Percentiles rank a stretch among this genome's conserved stretches.
phyloP scores from a whole-genome alignment of 257 asterid species.

The Ocimum tenuiflorum region DNA sequence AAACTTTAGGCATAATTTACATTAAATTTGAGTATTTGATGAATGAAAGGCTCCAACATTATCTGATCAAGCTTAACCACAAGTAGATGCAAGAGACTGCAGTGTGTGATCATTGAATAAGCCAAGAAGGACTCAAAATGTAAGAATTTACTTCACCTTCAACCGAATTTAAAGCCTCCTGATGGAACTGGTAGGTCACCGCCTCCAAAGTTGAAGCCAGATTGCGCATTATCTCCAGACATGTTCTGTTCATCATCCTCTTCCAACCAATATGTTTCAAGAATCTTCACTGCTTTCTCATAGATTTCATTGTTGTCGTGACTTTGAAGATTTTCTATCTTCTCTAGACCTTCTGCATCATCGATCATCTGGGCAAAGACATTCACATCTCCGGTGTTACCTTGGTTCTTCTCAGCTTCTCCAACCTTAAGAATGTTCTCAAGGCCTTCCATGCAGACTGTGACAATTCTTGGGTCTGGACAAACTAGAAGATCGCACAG shows the following conservation, averaged over 20 bases:
- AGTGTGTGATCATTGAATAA: background rate
- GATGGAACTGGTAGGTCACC: constrained; percentile 52
- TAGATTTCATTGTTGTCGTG: constrained; percentile 42
- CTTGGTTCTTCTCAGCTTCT: constrained; percentile 42
- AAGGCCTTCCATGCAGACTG: constrained; percentile 42
- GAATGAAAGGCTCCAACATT: background rate
- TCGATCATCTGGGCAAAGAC: constrained; percentile 43
- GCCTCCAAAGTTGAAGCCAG: constrained; percentile 59
- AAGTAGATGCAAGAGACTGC: background rate
- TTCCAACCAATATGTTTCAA: constrained; percentile 46
- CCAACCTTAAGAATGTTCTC: constrained; percentile 50
- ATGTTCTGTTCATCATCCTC: constrained; percentile 36
- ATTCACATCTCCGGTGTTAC: constrained; percentile 35
- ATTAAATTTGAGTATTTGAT: no score
- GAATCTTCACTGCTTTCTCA: constrained; percentile 44
- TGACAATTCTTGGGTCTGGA: constrained; percentile 40
- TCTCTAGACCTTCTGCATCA: constrained; percentile 42
- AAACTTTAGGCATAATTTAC: no score
- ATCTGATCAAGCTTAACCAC: background rate
- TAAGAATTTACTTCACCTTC: constrained; percentile 27
- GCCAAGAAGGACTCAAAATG: constrained; percentile 4
- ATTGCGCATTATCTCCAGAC: constrained; percentile 38
- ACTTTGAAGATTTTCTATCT: constrained; percentile 43
- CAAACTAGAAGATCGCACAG: constrained; percentile 42
- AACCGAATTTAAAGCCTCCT: constrained; percentile 65